Base-by-base conservation (phyloP, 106 monocot genomes). In the Vanilla planifolia region DNA sequence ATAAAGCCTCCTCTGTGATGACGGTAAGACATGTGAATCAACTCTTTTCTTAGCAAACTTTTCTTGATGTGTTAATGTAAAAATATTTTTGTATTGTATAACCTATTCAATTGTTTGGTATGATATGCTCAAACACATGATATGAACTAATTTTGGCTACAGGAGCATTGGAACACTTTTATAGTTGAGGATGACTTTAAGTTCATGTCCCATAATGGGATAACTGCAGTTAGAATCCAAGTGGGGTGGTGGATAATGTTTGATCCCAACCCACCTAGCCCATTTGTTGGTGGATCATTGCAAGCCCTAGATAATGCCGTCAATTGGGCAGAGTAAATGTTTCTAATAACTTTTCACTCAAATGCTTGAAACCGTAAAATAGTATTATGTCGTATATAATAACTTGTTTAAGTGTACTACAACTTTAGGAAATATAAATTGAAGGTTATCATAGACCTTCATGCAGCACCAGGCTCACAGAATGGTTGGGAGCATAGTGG, bases 401-500 rank as follows among this genome's bases (percentile, higher is more conserved):
- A 21, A 6, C n/a, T 0, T 23, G 4, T 6, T 3, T 48, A n/a
- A n/a, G n/a, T n/a, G n/a, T 21, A 0, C 20, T 11, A 24, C 13
- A 3, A 2, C 11, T 24, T 8, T 63, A 83, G 77, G 39, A 78
- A 71, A 45, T 67, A 83, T 35, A 50, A 43, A 20, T 34, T 83
- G 0, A 70, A 74, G 36, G 77, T 83, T 8, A 83, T 83, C 17
- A 58, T 78, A 6, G 70, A 83, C 41, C 77, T 83, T 2, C 82
- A 83, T 25, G 82, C 74, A 5, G 82, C 77, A 1, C 77, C 77
- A 0, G 77, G 82, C 0, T 72, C 77, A 1, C 77, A 83, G n/a
- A 83, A 83, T 46, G 67, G 61, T 1, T 25, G 45, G 17, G 87
- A 88, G 29, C 92, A 88, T 46, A 81, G 92, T 42, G 83, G 57